Percentiles rank a stretch among this genome's conserved stretches.
These are phyloP conservation scores for Elongisporangium anandrum DNA, from an alignment of 352 stramenopile genomes.

Conservation along the genomic window DNA sequence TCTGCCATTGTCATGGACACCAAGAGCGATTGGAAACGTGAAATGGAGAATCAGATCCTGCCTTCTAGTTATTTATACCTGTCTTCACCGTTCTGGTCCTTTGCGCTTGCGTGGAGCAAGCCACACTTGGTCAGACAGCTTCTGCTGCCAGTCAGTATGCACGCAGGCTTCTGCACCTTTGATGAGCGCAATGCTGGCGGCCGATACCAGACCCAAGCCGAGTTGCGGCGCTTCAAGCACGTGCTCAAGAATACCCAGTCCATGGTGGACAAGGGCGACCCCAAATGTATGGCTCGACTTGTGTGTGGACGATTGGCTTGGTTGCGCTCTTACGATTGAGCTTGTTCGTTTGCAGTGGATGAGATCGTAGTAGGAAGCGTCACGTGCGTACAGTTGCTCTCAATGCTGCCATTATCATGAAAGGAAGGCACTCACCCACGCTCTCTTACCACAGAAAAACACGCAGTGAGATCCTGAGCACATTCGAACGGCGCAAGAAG, in stretches of 20 bases:
- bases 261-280: constrained; percentile 45
- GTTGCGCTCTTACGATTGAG: background rate
- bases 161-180: constrained; percentile 68
- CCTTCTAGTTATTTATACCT: constrained; percentile 3
- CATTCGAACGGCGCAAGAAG: constrained; percentile 51
- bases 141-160: constrained; percentile 14
- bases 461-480: constrained; percentile 52
- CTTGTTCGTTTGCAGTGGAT: constrained; percentile 14
- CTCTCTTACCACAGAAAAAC: constrained; percentile 18
- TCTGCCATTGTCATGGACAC: constrained; percentile 3
- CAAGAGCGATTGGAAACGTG: background rate
- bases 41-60: background rate
- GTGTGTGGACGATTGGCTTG: background rate
- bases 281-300: background rate
- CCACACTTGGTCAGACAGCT: no score
- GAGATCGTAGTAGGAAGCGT: constrained; percentile 36
- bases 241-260: constrained; percentile 46
- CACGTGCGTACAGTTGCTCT: constrained; percentile 22
- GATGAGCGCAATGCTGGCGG: constrained; percentile 75
- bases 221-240: constrained; percentile 76
- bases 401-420: background rate
- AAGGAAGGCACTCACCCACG: constrained; percentile 6
- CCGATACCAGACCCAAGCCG: constrained; percentile 66
- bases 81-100: background rate
- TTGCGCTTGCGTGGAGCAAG: no score